Evolutionary conservation across 768 basidiomycete species (phyloP).

Genomic region (Phylloporus rhodoxanthus): DNA sequence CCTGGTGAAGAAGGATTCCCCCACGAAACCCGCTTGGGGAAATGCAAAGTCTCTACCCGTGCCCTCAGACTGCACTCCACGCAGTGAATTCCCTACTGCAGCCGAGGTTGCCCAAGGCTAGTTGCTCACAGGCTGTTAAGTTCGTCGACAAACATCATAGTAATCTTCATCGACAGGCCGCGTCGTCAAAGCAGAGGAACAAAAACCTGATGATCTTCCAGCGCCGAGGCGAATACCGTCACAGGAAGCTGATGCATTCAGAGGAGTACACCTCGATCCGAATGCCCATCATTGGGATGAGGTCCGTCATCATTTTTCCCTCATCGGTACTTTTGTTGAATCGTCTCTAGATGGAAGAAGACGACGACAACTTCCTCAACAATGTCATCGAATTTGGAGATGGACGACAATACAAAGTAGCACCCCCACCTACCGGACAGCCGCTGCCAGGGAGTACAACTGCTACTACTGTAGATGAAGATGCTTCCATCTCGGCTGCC

Average conservation of each 20-base stretch:
- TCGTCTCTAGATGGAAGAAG: slow-evolving; percentile 71
- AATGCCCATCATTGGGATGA: slow-evolving; percentile 98
- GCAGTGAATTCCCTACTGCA: slow-evolving; percentile 90
- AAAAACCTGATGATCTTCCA: slow-evolving; percentile 48
- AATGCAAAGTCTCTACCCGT: slow-evolving; percentile 40
- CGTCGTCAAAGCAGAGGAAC: slow-evolving; percentile 27
- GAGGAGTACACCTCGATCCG: slow-evolving; percentile 88
- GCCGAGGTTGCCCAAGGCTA: slow-evolving; percentile 87
- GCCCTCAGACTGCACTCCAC: slow-evolving; percentile 37
- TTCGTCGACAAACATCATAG: neutral
- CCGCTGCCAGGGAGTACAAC: slow-evolving; percentile 19
- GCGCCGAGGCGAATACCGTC: slow-evolving; percentile 52
- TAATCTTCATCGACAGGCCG: slow-evolving; percentile 21
- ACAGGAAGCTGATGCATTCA: slow-evolving; percentile 89
- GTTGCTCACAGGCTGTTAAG: slow-evolving; percentile 18
- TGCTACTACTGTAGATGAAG: slow-evolving; percentile 6
- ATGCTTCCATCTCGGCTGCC: slow-evolving; percentile 15
- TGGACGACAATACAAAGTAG: slow-evolving; percentile 85
- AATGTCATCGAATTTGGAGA: slow-evolving; percentile 95
- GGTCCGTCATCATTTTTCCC: slow-evolving; percentile 44
- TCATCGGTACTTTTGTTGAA: slow-evolving; percentile 3
- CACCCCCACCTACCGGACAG: slow-evolving; percentile 37
- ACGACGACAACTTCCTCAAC: slow-evolving; percentile 84
- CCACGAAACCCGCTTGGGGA: slow-evolving; percentile 66
- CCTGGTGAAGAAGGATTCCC: slow-evolving; percentile 30